phyloP scores from a whole-genome alignment of 192 early-diverging fungal species.

The Backusella tarrabulga region DNA sequence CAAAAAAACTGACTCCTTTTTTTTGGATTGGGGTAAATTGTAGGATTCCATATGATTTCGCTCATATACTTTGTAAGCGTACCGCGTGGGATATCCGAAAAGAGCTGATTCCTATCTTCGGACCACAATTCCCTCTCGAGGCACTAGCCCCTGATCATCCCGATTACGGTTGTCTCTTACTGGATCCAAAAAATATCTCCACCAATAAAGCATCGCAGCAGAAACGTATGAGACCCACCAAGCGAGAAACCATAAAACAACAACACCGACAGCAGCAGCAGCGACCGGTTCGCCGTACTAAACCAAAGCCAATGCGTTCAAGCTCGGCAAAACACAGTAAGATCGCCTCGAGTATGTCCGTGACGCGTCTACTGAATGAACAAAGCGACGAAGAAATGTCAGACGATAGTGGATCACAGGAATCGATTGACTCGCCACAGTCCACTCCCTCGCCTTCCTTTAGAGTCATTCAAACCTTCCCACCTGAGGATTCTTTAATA shows the following conservation, averaged over 20 bases:
- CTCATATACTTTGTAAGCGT: conserved; percentile 35
- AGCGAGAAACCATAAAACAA: conserved; percentile 5
- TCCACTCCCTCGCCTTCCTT: conserved; percentile 21
- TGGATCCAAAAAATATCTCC: conserved; percentile 29
- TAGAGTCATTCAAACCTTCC: conserved; percentile 29
- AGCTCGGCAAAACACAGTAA: not conserved
- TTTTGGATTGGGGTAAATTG: not conserved
- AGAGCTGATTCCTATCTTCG: conserved; percentile 43
- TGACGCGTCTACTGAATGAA: conserved; percentile 21
- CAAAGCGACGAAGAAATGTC: conserved; percentile 5
- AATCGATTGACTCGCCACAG: conserved; percentile 1
- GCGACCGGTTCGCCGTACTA: not conserved
- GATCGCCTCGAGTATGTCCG: conserved; percentile 20
- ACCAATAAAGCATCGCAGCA: not conserved
- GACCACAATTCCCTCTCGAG: conserved; percentile 30
- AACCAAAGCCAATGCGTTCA: not conserved
- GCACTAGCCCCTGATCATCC: conserved; percentile 30
- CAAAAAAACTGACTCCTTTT: not conserved
- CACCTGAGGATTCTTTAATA: conserved; percentile 12
- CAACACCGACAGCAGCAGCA: not conserved
- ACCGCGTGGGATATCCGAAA: conserved; percentile 40
- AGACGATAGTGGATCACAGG: conserved; percentile 2
- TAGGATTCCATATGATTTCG: conserved; percentile 46
- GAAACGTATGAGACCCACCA: conserved; percentile 18
- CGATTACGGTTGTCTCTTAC: conserved; percentile 32